These are phyloP conservation scores for Rhodotorula kratochvilovae DNA, from an alignment of 768 basidiomycete genomes.

Conservation along the genomic window DNA sequence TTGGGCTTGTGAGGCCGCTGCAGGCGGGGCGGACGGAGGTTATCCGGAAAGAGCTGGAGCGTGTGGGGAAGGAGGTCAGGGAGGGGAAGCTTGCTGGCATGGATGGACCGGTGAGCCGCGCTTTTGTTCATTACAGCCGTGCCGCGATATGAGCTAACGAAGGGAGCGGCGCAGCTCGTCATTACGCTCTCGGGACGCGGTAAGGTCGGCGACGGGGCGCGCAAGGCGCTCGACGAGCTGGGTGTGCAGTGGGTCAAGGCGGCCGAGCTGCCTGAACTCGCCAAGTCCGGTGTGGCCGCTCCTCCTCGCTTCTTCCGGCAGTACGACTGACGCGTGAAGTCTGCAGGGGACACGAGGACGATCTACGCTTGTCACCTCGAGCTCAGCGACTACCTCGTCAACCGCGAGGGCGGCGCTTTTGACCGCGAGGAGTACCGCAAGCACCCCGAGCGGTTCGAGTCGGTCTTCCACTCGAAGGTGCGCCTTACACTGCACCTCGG, in stretches of 20 bases:
- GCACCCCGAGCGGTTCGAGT: constrained; percentile 62
- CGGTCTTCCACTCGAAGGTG: constrained; percentile 67
- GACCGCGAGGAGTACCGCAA: constrained; percentile 67
- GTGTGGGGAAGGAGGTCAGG: constrained; percentile 59
- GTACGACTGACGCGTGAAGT: background rate
- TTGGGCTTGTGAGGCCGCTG: constrained; percentile 76
- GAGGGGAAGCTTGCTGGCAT: constrained; percentile 57
- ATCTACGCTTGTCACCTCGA: constrained; percentile 51
- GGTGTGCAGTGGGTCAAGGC: constrained; percentile 61
- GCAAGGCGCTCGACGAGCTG: constrained; percentile 67
- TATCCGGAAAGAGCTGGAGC: constrained; percentile 57
- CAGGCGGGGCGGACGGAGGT: constrained; percentile 59
- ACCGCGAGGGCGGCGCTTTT: constrained; percentile 59
- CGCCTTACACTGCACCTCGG: background rate
- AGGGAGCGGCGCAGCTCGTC: too few species aligned
- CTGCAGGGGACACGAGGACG: constrained; percentile 56
- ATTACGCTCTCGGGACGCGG: constrained; percentile 57
- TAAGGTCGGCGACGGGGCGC: constrained; percentile 72
- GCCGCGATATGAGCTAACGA: too few species aligned
- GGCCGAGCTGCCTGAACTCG: constrained; percentile 58
- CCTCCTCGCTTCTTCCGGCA: background rate
- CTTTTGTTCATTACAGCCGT: background rate
- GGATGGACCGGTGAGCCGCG: constrained; percentile 62
- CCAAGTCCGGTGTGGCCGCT: constrained; percentile 55
- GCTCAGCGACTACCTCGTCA: constrained; percentile 58